phyloP scores from a whole-genome alignment of 176 grass and related monocot genomes.

The Oryza nivara region DNA sequence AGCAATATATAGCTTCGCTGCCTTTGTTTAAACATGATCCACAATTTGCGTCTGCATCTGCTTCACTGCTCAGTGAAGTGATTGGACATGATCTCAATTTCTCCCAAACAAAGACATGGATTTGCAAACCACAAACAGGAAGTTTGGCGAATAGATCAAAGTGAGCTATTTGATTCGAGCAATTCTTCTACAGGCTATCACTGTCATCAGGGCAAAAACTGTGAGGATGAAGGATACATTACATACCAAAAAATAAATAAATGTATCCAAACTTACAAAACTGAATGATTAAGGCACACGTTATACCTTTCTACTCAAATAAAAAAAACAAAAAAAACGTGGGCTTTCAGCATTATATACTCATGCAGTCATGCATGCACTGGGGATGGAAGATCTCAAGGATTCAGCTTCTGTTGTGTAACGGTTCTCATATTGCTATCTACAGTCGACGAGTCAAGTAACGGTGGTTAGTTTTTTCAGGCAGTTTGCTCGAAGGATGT shows the following conservation, averaged over 20 bases:
- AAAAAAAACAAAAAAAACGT: background rate
- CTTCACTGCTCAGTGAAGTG: background rate
- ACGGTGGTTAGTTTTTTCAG: constrained; percentile 1
- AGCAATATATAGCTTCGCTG: background rate
- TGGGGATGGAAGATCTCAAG: background rate
- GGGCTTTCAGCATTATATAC: background rate
- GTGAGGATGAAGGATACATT: background rate
- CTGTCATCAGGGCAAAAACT: background rate
- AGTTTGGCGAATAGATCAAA: constrained; percentile 1
- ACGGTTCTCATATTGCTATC: background rate
- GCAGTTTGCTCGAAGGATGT: constrained; percentile 10
- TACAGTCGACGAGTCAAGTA: background rate
- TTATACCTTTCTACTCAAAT: background rate
- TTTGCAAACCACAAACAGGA: background rate
- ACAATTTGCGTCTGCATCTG: background rate
- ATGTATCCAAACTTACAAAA: constrained; percentile 8
- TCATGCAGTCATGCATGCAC: constrained; percentile 10
- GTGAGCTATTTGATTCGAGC: background rate
- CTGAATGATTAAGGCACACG: background rate
- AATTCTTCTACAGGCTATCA: background rate
- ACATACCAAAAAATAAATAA: background rate
- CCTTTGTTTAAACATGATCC: background rate
- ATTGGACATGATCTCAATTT: background rate
- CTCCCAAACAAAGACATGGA: background rate
- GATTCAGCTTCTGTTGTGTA: constrained; percentile 23